Base-by-base conservation (phyloP, 257 asterid species). In the Eustoma russellianum region DNA sequence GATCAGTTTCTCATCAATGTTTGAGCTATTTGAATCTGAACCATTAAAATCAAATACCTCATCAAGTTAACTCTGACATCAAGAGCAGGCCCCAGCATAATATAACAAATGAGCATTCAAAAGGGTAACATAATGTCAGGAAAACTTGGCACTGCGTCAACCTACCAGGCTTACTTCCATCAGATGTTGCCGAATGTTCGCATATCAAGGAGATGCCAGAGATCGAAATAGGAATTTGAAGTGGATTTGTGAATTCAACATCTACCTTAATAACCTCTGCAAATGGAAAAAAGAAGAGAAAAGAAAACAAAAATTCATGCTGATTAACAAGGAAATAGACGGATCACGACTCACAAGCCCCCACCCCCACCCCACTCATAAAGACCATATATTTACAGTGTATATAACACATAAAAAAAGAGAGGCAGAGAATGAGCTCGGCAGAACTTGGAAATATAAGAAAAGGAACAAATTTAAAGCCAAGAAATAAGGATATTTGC, bases 191-290 rank as follows among this genome's bases (percentile, higher is more conserved):
- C 56, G 85, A 74, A 71, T 85, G 94, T 77, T 85, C 83, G 67
- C 97, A 88, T 65, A 85, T 68, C 57, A 92, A 76, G 52, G 93
- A 73, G 69, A 81, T 69, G 60, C 77, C 75, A 68, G 99, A 77
- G 62, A 92, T 59, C 15, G 95, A 73, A 62, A 92, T 64, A 65
- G 97, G 91, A 69, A 92, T 83, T 80, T 79, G 95, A 69, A 92
- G 95, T 57, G 99, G 99, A 72, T 92, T 92, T 66, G 63, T 79
- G 60, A 92, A 83, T 72, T 74, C 83, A 66, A 88, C 71, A 50
- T 74, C 83, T 62, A 92, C 84, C 80, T 67, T 82, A 65, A 92
- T 79, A 45, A 86, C 81, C 77, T 92, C 99, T 92, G 93, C 66
- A 65, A 70, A 64, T 38, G 33, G 50, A 35, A 50, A 16, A 60